phyloP scores from a whole-genome alignment of 2,329 filamentous ascomycete genomes.

The Exophiala viscosa region DNA sequence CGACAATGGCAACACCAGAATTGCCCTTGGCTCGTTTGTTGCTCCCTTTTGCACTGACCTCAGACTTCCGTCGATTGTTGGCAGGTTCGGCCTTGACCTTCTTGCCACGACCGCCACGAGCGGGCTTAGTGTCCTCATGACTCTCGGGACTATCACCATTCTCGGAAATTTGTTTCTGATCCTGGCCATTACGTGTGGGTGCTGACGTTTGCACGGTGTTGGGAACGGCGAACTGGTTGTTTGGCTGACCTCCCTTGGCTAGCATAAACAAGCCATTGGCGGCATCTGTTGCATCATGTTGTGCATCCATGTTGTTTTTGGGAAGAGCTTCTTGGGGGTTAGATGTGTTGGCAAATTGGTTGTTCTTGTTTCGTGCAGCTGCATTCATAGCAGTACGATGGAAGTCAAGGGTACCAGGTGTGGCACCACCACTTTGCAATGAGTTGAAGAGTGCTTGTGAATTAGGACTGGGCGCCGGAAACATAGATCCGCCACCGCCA shows the following conservation, averaged over 20 bases:
- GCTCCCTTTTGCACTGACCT: conserved; percentile 61
- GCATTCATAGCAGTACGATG: conserved; percentile 87
- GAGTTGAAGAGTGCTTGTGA: conserved; percentile 78
- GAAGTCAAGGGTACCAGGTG: conserved; percentile 88
- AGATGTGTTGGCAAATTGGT: conserved; percentile 42
- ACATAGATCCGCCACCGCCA: conserved; percentile 94
- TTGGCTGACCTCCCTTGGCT: conserved; percentile 61
- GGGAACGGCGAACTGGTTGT: conserved; percentile 50
- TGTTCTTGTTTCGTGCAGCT: conserved; percentile 62
- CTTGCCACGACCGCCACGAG: conserved; percentile 68
- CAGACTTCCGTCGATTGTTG: conserved; percentile 74
- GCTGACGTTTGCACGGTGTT: conserved; percentile 43
- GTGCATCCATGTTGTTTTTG: conserved; percentile 53
- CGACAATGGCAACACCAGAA: conserved; percentile 40
- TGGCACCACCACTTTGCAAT: conserved; percentile 75
- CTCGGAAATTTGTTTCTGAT: conserved; percentile 44
- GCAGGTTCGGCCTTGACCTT: conserved; percentile 46
- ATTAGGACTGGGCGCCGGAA: conserved; percentile 84
- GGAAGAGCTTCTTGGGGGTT: conserved; percentile 39
- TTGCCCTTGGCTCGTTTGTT: conserved; percentile 71
- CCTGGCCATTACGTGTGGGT: conserved; percentile 29
- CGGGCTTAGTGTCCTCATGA: conserved; percentile 60
- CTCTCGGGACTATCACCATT: conserved; percentile 67
- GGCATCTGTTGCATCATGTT: conserved; percentile 87
- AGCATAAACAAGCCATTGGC: conserved; percentile 92